Evolutionary conservation across 1,139 yeast genomes (phyloP).

Genomic region (Saccharomycopsis phalli): DNA sequence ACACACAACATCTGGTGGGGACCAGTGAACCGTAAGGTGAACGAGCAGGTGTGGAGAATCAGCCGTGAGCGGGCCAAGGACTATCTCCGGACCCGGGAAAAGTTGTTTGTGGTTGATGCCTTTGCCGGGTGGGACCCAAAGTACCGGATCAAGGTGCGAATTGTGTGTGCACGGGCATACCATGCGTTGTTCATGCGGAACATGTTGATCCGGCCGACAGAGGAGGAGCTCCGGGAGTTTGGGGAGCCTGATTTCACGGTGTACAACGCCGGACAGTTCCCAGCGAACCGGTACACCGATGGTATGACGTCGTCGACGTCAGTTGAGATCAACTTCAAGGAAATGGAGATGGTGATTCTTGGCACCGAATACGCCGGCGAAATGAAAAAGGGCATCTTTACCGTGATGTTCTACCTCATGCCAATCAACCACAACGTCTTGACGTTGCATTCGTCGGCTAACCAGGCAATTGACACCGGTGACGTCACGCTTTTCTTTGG

Average conservation of each 20-base stretch:
- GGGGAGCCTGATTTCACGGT: slow-evolving; percentile 98
- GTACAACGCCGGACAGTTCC: slow-evolving; percentile 98
- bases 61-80: slow-evolving; percentile 96
- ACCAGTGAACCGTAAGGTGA: slow-evolving; percentile 92
- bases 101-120: slow-evolving; percentile 92
- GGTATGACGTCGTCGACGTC: slow-evolving; percentile 98
- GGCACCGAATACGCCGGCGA: slow-evolving; percentile 99
- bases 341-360: slow-evolving; percentile 96
- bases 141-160: slow-evolving; percentile 93
- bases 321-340: slow-evolving; percentile 93
- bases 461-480: slow-evolving; percentile 61
- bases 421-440: slow-evolving; percentile 88
- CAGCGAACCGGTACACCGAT: slow-evolving; percentile 91
- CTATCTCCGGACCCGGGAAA: slow-evolving; percentile 91
- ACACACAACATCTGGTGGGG: slow-evolving; percentile 96
- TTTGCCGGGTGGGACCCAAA: slow-evolving; percentile 99
- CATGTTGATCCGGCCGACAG: slow-evolving; percentile 93
- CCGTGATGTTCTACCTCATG: slow-evolving; percentile 98
- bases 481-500: slow-evolving; percentile 91
- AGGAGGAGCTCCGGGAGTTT: slow-evolving; percentile 77
- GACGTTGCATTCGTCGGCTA: slow-evolving; percentile 92
- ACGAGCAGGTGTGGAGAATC: slow-evolving; percentile 91
- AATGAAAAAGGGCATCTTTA: slow-evolving; percentile 98
- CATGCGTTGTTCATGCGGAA: slow-evolving; percentile 98
- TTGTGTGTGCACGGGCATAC: slow-evolving; percentile 97